These are phyloP conservation scores for Chaetoceros tenuissimus DNA, from an alignment of 108 stramenopile species.

Conservation along the genomic window DNA sequence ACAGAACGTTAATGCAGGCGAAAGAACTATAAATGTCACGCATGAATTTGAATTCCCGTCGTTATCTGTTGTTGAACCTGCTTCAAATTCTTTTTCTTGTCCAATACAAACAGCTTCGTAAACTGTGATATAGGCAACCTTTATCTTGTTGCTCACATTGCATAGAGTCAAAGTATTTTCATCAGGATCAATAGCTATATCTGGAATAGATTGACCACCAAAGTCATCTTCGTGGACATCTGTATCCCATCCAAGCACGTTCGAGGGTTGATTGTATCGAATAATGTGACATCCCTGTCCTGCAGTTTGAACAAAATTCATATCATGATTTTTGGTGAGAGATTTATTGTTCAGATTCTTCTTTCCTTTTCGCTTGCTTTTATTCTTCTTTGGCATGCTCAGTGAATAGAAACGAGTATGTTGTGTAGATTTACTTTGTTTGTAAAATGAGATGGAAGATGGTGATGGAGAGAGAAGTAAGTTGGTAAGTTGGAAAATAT, in stretches of 20 bases:
- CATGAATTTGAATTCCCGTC: slow-evolving; percentile 18
- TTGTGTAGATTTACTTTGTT: no score
- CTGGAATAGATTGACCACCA: slow-evolving; percentile 21
- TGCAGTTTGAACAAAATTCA: slow-evolving; percentile 38
- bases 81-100: slow-evolving; percentile 6
- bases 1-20: slow-evolving; percentile 62
- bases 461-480: no score
- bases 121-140: slow-evolving; percentile 38
- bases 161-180: slow-evolving; percentile 39
- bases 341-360: not conserved
- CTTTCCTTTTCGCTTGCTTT: no score
- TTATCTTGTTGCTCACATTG: slow-evolving; percentile 19
- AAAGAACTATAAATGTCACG: slow-evolving; percentile 69
- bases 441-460: no score
- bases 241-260: slow-evolving; percentile 27
- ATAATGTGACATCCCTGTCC: slow-evolving; percentile 50
- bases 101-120: slow-evolving; percentile 21
- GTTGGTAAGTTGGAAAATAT: no score
- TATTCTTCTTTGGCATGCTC: no score
- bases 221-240: slow-evolving; percentile 30
- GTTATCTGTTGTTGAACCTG: slow-evolving; percentile 29
- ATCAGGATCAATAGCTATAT: slow-evolving; percentile 44
- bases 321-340: not conserved
- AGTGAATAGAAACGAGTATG: no score
- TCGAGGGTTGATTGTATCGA: not conserved